phyloP scores from a whole-genome alignment of 139 green algal genomes.

The Coelastrella sp. region DNA sequence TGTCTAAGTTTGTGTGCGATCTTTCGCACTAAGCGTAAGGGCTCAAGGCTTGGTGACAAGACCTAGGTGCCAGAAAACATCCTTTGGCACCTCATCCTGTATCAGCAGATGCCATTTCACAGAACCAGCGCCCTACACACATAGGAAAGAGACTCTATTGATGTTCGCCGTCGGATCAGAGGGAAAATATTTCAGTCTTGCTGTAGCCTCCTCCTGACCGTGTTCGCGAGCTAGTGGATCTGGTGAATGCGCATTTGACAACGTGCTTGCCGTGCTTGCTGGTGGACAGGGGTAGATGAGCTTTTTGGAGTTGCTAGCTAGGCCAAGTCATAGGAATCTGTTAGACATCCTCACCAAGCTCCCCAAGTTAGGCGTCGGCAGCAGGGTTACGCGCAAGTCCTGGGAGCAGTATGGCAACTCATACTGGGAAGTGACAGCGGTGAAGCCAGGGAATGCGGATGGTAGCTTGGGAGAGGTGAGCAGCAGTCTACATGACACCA shows the following conservation, averaged over 20 bases:
- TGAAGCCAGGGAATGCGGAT: slow-evolving; percentile 26
- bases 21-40: neutral
- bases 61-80: neutral
- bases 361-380: slow-evolving; percentile 44
- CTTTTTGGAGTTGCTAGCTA: slow-evolving; percentile 46
- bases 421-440: slow-evolving; percentile 32
- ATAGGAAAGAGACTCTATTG: neutral
- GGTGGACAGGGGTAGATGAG: slow-evolving; percentile 41
- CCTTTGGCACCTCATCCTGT: neutral
- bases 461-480: slow-evolving; percentile 25
- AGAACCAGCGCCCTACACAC: too few species aligned
- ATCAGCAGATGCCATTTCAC: too few species aligned
- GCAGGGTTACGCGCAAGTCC: slow-evolving; percentile 26
- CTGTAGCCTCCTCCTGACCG: neutral
- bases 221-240: neutral
- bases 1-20: too few species aligned
- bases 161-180: too few species aligned
- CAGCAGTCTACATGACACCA: neutral
- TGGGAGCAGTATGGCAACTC: slow-evolving; percentile 42
- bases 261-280: neutral
- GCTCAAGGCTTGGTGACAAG: neutral
- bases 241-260: neutral
- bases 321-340: slow-evolving; percentile 19
- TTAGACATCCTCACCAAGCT: slow-evolving; percentile 38
- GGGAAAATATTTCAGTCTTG: neutral